Evolutionary conservation across 2,329 filamentous ascomycete genomes (phyloP).

Genomic region (Calonectria pteridis): DNA sequence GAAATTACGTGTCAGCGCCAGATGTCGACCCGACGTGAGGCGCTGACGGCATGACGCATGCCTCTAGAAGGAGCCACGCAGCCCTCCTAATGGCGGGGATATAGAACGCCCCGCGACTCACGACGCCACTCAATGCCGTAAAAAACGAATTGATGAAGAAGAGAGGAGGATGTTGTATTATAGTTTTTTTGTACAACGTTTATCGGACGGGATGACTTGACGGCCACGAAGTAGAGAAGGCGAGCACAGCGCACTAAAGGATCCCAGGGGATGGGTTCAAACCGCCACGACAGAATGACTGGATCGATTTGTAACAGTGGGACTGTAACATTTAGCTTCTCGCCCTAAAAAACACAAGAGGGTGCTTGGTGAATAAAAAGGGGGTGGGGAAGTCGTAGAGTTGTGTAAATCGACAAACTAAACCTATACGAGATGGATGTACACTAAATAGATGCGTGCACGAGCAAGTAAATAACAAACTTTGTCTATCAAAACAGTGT

Average conservation of each 20-base stretch:
- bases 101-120: constrained; percentile 19
- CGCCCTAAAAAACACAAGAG: background rate
- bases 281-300: background rate
- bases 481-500: background rate
- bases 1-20: background rate
- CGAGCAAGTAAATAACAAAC: background rate
- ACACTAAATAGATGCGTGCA: constrained; percentile 1
- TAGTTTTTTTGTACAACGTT: constrained; percentile 38
- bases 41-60: background rate
- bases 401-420: background rate
- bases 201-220: constrained; percentile 27
- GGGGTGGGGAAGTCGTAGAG: background rate
- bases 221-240: constrained; percentile 9
- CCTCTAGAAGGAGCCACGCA: background rate
- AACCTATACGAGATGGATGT: constrained; percentile 9
- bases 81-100: constrained; percentile 22
- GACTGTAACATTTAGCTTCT: constrained; percentile 28
- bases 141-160: constrained; percentile 6
- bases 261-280: background rate
- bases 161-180: constrained; percentile 39
- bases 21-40: background rate
- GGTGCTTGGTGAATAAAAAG: background rate
- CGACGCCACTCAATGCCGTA: constrained; percentile 5
- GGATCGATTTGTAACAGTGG: background rate
- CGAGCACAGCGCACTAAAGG: background rate